Evolutionary conservation across 164 flowering plant genomes (phyloP).

Genomic region (Magnolia changhungtana): DNA sequence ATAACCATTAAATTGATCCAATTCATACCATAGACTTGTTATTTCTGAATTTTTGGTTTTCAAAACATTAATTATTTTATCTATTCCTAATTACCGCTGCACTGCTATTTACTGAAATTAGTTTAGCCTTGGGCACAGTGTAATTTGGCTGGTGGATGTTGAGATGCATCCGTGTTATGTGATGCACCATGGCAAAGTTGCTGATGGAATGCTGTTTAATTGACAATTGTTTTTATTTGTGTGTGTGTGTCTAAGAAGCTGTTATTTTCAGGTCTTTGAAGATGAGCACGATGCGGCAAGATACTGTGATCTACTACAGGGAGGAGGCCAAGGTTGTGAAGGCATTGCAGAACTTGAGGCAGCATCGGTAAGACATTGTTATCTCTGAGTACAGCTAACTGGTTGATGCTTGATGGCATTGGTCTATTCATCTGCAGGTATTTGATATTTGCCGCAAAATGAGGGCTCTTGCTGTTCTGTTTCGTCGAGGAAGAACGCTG

Average conservation of each 20-base stretch:
- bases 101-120: neutral
- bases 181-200: neutral
- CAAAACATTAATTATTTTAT: too few species aligned
- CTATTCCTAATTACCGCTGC: neutral
- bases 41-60: neutral
- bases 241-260: neutral
- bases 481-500: slow-evolving; percentile 81
- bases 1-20: too few species aligned
- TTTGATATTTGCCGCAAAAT: slow-evolving; percentile 84
- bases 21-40: too few species aligned
- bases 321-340: slow-evolving; percentile 93
- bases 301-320: slow-evolving; percentile 83
- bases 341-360: slow-evolving; percentile 96
- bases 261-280: slow-evolving; percentile 81
- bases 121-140: neutral
- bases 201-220: neutral
- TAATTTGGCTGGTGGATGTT: neutral
- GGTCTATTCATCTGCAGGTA: slow-evolving; percentile 42
- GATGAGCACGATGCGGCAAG: slow-evolving; percentile 81
- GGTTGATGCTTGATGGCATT: slow-evolving; percentile 1
- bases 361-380: slow-evolving; percentile 49
- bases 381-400: neutral
- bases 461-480: slow-evolving; percentile 88
- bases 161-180: neutral
- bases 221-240: neutral